Evolutionary conservation across 2,329 filamentous ascomycete genomes (phyloP), one percentile per base, ranked within the genome.

Genomic region (Orbilia quercus): DNA sequence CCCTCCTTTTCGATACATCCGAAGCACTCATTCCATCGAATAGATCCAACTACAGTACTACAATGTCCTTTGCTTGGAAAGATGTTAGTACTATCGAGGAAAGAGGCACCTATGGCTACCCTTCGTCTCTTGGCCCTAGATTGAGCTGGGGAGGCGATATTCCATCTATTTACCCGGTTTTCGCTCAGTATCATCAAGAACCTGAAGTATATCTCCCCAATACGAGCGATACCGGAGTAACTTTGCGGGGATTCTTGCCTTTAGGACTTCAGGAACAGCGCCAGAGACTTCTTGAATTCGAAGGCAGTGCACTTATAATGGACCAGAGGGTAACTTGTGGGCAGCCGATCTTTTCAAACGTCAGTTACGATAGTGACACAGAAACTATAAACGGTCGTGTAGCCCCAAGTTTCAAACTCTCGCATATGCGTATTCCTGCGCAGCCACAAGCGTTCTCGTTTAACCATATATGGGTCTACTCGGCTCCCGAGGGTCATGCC

Each of bases 1-100:
- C 36, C 7, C 31, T 55, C 5, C 34, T 55, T 6, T 55, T 55
- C 20, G 51, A 55, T 40, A 55, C 51, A 22, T 55, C 28, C 4
- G 51, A 55, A 38, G 20, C 22, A 6, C 20, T n/a, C 9, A 22
- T 42, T 7, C 51, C 51, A 5, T 38, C 36, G 31, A 40, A 22
- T 11, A 38, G 31, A 11, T 42, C 12, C 2, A 23, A 14, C 3
- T 2, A 6, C n/a, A 55, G 20, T 55, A 40, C 20, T n/a, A 40
- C 36, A 14, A 28, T 22, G 1, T 18, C 38, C 36, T 38, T 38
- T 22, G 7, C 51, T 7, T 51, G 47, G 47, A 51, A 51, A 18
- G 16, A 48, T 18, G 11, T 9, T 31, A 31, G 28, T 31, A n/a
- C n/a, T n/a, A n/a, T 31, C 28, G 28, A 31, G 28, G 4, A 5